Evolutionary conservation across 2,329 filamentous ascomycete genomes (phyloP), one percentile per base, ranked within the genome.

Genomic region (Aspergillus versicolor): DNA sequence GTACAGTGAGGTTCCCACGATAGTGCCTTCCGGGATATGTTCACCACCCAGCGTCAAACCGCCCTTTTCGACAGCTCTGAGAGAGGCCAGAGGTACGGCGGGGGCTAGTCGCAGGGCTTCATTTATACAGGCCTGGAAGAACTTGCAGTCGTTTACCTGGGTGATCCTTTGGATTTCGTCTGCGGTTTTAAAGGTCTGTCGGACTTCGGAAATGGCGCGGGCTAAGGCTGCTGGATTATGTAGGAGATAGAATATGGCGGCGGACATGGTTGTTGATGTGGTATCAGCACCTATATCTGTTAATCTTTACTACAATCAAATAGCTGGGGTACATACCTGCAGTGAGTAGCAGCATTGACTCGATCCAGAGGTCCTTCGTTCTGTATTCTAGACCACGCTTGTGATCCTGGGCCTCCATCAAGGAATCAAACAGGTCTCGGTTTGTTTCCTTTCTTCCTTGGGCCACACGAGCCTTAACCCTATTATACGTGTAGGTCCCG

Each of bases 1-100:
- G 40, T 46, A 79, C 19, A 79, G 75, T 38, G 73, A 69, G 1
- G 79, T 67, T 0, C 70, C 70, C 0, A 81, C 69, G 0, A 63
- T 59, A 2, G 74, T 79, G 72, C 77, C 59, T 42, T 37, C 56
- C 15, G 65, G 64, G 13, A 67, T 51, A 15, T 45, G 54, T 2
- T 38, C 65, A 17, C 55, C 60, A 9, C 66, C 27, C 3, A 30
- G 27, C 2, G 15, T 76, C 6, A 84, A 40, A 4, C 57, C 57
- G 3, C 54, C 52, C 3, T 38, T 24, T 1, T 47, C 40, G 2
- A 58, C 54, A 68, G 56, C 81, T 82, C 0, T 75, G 0, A 44
- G 72, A 1, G 76, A 58, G 5, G 60, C 49, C 50, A 52, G 46
- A 0, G 67, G 57, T 1, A 63, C 63, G 4, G 57, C 53, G n/a